These are phyloP conservation scores for Metarhizium anisopliae DNA, from an alignment of 2,329 filamentous ascomycete species.

Conservation along the genomic window DNA sequence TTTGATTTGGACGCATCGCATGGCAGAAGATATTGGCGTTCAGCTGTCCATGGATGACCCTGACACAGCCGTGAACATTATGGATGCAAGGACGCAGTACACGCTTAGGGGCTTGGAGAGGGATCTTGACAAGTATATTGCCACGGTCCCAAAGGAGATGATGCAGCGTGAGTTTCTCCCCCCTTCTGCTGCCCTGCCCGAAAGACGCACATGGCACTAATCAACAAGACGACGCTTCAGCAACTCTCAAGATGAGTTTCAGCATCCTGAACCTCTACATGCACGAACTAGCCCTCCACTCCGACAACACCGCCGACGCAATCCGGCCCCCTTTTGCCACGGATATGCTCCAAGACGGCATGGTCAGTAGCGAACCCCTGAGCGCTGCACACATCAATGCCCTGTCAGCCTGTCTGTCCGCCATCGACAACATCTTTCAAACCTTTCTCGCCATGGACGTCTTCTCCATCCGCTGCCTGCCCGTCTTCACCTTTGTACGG, in stretches of 20 bases:
- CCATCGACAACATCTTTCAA: conserved; percentile 58
- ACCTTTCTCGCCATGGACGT: conserved; percentile 55
- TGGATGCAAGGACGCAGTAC: conserved; percentile 55
- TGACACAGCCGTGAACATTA: conserved; percentile 41
- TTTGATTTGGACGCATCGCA: conserved; percentile 48
- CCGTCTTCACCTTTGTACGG: conserved; percentile 63
- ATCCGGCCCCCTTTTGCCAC: conserved; percentile 37
- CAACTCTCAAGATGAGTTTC: conserved; percentile 54
- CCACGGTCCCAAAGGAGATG: conserved; percentile 41
- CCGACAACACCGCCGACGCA: conserved; percentile 49
- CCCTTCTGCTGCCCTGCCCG: not conserved
- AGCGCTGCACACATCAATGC: conserved; percentile 53
- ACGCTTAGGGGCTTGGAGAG: conserved; percentile 56
- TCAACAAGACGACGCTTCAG: conserved; percentile 23
- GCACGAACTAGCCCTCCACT: conserved; percentile 65
- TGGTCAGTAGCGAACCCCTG: conserved; percentile 30
- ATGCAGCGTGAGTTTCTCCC: conserved; percentile 43
- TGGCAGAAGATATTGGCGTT: conserved; percentile 59
- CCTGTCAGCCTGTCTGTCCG: conserved; percentile 55
- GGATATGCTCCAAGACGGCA: conserved; percentile 33
- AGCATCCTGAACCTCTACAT: conserved; percentile 62
- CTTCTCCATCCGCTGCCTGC: conserved; percentile 50
- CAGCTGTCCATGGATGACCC: conserved; percentile 62
- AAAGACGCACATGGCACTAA: not conserved
- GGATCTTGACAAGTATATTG: conserved; percentile 51